phyloP scores from a whole-genome alignment of 345 rosid genomes.

The Sonneratia caseolaris region DNA sequence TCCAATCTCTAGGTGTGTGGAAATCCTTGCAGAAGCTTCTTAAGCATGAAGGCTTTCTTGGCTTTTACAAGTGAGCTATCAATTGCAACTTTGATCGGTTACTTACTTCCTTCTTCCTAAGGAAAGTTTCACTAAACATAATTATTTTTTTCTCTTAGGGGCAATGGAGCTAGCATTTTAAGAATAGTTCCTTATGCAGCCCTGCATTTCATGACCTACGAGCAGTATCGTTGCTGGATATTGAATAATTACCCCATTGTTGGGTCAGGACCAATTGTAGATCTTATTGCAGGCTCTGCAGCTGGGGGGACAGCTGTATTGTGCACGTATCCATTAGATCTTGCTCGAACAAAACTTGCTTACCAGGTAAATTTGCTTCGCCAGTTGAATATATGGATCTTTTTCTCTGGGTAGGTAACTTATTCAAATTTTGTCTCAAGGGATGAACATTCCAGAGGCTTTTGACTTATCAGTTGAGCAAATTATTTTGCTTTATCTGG shows the following conservation, averaged over 20 bases:
- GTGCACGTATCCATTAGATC: constrained; percentile 89
- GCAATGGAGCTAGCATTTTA: constrained; percentile 91
- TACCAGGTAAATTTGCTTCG: constrained; percentile 42
- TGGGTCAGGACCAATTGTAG: constrained; percentile 83
- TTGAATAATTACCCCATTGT: constrained; percentile 49
- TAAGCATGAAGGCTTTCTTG: constrained; percentile 72
- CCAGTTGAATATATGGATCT: no score
- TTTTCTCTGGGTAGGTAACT: no score
- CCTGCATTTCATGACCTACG: constrained; percentile 90
- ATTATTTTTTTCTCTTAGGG: constrained; percentile 36
- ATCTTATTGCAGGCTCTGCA: constrained; percentile 88
- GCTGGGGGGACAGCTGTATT: constrained; percentile 98
- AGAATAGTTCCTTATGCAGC: constrained; percentile 97
- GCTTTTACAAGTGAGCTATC: constrained; percentile 68
- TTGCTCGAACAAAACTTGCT: constrained; percentile 95
- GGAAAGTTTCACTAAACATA: not conserved
- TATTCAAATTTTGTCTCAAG: no score
- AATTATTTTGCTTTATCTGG: not conserved
- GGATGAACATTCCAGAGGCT: not conserved
- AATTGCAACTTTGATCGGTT: constrained; percentile 5
- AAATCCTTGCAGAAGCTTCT: constrained; percentile 64
- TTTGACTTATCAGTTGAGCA: not conserved
- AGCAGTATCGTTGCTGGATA: constrained; percentile 83
- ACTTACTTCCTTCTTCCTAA: constrained; percentile 3
- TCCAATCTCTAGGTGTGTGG: constrained; percentile 64